phyloP scores from a whole-genome alignment of 495 filamentous ascomycete genomes.

The Lophiostoma macrostomum region DNA sequence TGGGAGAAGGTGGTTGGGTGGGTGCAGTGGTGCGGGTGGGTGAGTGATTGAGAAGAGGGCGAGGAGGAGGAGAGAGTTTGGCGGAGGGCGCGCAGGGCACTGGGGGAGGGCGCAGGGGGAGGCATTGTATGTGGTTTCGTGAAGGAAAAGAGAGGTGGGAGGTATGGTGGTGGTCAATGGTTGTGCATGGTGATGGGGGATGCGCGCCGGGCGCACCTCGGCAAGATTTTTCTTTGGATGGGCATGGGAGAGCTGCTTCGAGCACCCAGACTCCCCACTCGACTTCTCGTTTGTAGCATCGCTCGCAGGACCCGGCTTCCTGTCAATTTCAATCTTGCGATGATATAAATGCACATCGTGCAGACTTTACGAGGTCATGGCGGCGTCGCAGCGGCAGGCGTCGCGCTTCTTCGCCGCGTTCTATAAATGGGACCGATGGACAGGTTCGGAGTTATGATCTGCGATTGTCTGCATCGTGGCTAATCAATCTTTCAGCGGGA shows the following conservation, averaged over 20 bases:
- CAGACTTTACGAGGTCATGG: too few species aligned
- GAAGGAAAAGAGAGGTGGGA: neutral
- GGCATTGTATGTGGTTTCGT: constrained; percentile 16
- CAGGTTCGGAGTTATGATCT: neutral
- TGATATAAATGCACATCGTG: too few species aligned
- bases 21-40: constrained; percentile 21
- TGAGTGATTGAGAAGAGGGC: constrained; percentile 30
- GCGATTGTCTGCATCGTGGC: neutral
- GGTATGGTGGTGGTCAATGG: neutral
- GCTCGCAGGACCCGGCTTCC: too few species aligned
- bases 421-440: constrained; percentile 19
- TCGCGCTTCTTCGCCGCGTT: constrained; percentile 30
- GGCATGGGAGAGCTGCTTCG: neutral
- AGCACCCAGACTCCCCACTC: too few species aligned
- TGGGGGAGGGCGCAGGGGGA: constrained; percentile 27
- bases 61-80: neutral
- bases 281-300: too few species aligned
- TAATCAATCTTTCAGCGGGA: neutral
- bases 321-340: too few species aligned
- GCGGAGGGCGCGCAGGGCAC: constrained; percentile 26
- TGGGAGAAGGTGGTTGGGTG: too few species aligned
- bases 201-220: constrained; percentile 5
- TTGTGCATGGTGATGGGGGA: neutral
- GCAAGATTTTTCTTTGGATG: constrained; percentile 9
- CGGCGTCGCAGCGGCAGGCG: neutral